Evolutionary conservation across 148 eudicot species (phyloP), one percentile per base, ranked within the genome.

Genomic region (Rhododendron griersonianum): DNA sequence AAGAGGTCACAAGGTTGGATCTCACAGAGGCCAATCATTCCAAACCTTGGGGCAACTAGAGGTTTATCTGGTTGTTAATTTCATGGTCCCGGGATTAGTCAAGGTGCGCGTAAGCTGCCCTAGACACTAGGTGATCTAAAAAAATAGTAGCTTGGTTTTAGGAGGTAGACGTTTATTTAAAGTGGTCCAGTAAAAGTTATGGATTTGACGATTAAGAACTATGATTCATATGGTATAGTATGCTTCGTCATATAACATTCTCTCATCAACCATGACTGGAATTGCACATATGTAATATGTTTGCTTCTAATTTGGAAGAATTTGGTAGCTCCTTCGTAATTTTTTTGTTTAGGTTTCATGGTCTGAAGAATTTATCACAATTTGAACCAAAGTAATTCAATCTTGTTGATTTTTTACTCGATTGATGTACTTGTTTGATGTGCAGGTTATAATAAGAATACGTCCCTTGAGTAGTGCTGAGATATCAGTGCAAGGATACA

Each of bases 391-490:
- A 18, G 21, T 16, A 33, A 5, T 30, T 33, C 44, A 18, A 15
- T 11, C 57, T 84, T 84, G 28, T 82, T 61, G 1, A 35, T 39
- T 69, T 25, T 10, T 30, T 21, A 25, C 35, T 59, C 10, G 30
- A 47, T 57, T 79, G 19, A 57, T 79, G 16, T 69, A 8, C 41
- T 14, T 45, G 23, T 10, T 71, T 11, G 50, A 25, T 81, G 78
- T 81, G 81, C 90, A 97, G 99, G 99, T 97, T 87, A 95, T 97
- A 84, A 97, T 97, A 30, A 91, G 99, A 85, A 79, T 94, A 48
- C 98, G 99, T 63, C 99, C 99, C 23, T 87, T 97, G 78, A 97
- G 90, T 84, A 93, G 85, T 85, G 92, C 98, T 75, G 99, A 97
- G 88, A 85, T 95, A 85, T 94, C 98, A 37, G 61, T 93, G 69